Base-by-base conservation (phyloP, 225 moss, liverwort and hornwort genomes). In the Pseudoscleropodium purum region DNA sequence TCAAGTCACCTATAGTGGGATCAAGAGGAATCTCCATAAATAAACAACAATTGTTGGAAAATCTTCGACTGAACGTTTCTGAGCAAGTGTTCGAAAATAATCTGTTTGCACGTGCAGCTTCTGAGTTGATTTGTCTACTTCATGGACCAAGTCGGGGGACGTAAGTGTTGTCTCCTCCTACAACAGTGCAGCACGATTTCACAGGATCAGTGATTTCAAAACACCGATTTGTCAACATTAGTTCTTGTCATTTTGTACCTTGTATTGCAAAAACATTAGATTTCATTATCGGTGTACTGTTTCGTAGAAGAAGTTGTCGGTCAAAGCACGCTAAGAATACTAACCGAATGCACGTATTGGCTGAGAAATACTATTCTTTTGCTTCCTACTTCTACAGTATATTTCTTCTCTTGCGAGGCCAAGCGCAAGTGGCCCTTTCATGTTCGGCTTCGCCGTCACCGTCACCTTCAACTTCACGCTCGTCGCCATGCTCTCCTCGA, bases 381-480 rank as follows among this genome's bases (percentile, higher is more conserved):
- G 72, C 59, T 33, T 39, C 57, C 23, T 37, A 39, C 33, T 70
- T 25, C 26, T 52, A 47, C 47, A 47, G 47, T 47, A 30, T 30
- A 15, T 63, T 20, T 33, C 41, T 72, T 57, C 72, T 23, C 57
- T 23, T 11, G 82, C 49, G 95, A 96, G 81, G 93, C 91, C 74
- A 94, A 94, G 93, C 93, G 95, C 72, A 94, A 94, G 84, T 95
- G 95, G 94, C 95, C 33, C 96, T 64, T 96, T 96, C 88, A 49
- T 95, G 37, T 43, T 91, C 29, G 95, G 94, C 72, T 94, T 95
- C 79, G 95, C 54, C 54, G 37, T 36, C 65, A 60, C 17, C 51
- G 10, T 51, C 51, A 51, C 51, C 54, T 51, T 90, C 83, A 94
- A 91, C 79, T 11, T 95, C 31, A 26, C 56, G 30, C 41, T 88